Evolutionary conservation across 257 asterid genomes (phyloP).

Genomic region (Solanum tarijense): DNA sequence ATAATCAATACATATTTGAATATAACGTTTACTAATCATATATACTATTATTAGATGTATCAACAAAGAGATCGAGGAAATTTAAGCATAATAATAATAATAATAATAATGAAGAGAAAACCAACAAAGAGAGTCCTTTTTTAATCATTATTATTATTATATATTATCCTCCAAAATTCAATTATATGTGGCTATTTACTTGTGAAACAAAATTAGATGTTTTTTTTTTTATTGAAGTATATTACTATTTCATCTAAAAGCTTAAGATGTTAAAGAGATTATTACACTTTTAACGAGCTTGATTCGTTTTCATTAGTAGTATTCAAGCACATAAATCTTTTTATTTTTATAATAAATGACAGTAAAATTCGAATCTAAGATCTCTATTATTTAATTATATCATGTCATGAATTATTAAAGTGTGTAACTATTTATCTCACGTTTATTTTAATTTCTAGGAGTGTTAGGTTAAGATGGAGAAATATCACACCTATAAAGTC

Average conservation of each 20-base stretch:
- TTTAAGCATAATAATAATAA: neutral
- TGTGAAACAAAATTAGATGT: neutral
- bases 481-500: neutral
- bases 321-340: no score
- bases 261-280: neutral
- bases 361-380: neutral
- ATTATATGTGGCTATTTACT: neutral
- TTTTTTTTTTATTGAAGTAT: neutral
- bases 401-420: neutral
- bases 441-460: neutral
- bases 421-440: neutral
- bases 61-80: neutral
- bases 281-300: neutral
- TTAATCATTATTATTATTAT: neutral
- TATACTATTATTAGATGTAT: neutral
- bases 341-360: neutral
- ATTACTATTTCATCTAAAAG: neutral
- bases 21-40: neutral
- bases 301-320: neutral
- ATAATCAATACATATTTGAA: neutral
- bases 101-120: neutral
- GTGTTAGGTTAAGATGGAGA: neutral
- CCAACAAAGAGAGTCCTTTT: neutral
- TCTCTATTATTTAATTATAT: neutral
- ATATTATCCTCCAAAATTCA: neutral